Conservation (phyloP, 1,139 yeast species). For the Blastobotrys buckinghamii region DNA sequence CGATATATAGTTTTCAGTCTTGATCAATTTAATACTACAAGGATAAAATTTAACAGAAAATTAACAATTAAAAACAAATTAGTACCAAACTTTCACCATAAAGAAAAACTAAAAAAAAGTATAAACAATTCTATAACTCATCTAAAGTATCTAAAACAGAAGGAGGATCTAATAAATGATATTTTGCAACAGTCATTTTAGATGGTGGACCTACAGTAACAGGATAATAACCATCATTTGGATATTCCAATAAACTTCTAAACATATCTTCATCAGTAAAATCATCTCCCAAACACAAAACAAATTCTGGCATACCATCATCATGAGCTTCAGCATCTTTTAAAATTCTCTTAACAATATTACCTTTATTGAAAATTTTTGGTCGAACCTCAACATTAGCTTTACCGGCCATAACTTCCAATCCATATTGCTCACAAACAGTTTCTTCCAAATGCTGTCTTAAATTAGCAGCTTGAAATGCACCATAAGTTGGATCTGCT, state of each 20-base stretch:
- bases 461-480: conserved; percentile 73
- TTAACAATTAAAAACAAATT: too few species aligned
- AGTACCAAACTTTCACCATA: not conserved
- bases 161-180: conserved; percentile 80
- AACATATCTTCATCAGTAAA: conserved; percentile 98
- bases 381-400: conserved; percentile 98
- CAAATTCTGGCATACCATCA: conserved; percentile 65
- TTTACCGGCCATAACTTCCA: conserved; percentile 96
- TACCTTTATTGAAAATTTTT: conserved; percentile 90
- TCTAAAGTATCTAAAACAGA: conserved; percentile 86
- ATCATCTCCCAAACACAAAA: conserved; percentile 91
- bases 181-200: conserved; percentile 79
- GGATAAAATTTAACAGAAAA: too few species aligned
- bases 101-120: not conserved
- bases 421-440: conserved; percentile 64
- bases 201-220: conserved; percentile 95
- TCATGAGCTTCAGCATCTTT: conserved; percentile 17
- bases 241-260: conserved; percentile 46
- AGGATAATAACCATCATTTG: conserved; percentile 49
- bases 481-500: conserved; percentile 89
- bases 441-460: conserved; percentile 56
- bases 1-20: too few species aligned
- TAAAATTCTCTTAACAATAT: conserved; percentile 78
- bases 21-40: too few species aligned
- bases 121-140: conserved; percentile 36